Evolutionary conservation across 2,329 filamentous ascomycete genomes (phyloP), one percentile per base, ranked within the genome.

Genomic region (Hortaea werneckii): DNA sequence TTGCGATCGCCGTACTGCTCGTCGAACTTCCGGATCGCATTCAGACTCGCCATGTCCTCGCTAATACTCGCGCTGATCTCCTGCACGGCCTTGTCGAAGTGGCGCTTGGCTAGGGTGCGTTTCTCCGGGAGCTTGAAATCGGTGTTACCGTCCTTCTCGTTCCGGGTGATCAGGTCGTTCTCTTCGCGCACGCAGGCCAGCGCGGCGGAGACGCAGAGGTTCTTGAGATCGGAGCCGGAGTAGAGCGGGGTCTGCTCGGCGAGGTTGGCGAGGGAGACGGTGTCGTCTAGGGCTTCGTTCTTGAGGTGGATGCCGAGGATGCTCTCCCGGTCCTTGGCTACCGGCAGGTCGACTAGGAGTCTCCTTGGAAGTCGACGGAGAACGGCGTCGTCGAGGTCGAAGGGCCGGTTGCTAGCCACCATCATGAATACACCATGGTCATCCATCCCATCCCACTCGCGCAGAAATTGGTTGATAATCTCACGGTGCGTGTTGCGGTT

Each of bases 361-460:
- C 83, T 77, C 44, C 85, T 73, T 1, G 85, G 85, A 20, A 89
- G 69, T 9, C 85, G 76, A n/a, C 86, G 76, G 40, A 92, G 74
- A 7, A 92, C 84, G 7, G 86, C 86, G 56, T 92, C 86, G 58
- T 98, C 92, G 1, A 98, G 78, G 59, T 96, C 92, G 59, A 94
- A 95, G 0, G 92, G 92, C 7, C 90, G 77, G 65, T 98, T 96
- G 6, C 89, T 96, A 28, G 92, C 90, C 0, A 96, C 88, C 88
- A 98, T 95, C 65, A 98, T 90, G 64, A 98, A 96, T 2, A 90
- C 87, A 12, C 84, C 85, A 43, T 63, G 59, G 48, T 80, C 74
- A 56, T 85, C 84, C 72, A 96, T 83, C 8, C 92, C 92, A 57
- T 96, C 92, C 92, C 90, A 96, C 64, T 96, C 90, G 44, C 88